Percentiles rank a stretch among this genome's conserved stretches.
These are phyloP conservation scores for Elsinoe australis DNA, from an alignment of 2,329 filamentous ascomycete species.

Conservation along the genomic window DNA sequence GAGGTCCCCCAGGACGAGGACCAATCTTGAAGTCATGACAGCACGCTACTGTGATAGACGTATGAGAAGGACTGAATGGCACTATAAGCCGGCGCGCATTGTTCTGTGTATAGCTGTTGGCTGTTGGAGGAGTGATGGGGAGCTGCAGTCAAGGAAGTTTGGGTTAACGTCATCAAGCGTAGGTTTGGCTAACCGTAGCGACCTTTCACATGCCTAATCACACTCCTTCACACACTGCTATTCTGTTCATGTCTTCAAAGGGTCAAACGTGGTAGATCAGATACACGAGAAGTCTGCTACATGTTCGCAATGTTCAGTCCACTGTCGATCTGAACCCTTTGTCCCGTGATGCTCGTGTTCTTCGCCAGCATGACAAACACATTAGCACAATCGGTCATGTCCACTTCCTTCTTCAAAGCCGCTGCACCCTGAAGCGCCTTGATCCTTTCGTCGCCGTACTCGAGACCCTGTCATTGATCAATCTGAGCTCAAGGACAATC, in stretches of 20 bases:
- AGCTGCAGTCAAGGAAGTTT: neutral
- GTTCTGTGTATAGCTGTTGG: neutral
- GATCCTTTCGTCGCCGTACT: conserved; percentile 52
- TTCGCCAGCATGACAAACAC: conserved; percentile 49
- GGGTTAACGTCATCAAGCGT: neutral
- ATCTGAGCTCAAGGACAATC: neutral
- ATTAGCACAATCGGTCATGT: conserved; percentile 46
- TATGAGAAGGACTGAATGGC: neutral
- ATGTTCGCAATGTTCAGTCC: conserved; percentile 17
- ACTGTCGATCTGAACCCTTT: conserved; percentile 36
- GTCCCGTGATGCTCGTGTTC: conserved; percentile 46
- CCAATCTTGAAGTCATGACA: conserved; percentile 72
- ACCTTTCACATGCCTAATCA: neutral
- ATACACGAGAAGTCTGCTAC: conserved; percentile 6
- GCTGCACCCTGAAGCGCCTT: conserved; percentile 48
- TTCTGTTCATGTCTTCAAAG: too few species aligned
- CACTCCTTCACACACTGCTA: neutral
- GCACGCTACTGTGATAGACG: neutral
- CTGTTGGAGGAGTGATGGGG: neutral
- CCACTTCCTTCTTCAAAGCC: conserved; percentile 51
- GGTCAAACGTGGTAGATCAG: too few species aligned
- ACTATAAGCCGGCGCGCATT: conserved; percentile 9
- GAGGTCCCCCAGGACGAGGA: conserved; percentile 85
- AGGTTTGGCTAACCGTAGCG: neutral
- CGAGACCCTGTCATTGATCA: conserved; percentile 40